phyloP scores from a whole-genome alignment of 202 grass and related monocot genomes.

The Alloteropsis angusta region DNA sequence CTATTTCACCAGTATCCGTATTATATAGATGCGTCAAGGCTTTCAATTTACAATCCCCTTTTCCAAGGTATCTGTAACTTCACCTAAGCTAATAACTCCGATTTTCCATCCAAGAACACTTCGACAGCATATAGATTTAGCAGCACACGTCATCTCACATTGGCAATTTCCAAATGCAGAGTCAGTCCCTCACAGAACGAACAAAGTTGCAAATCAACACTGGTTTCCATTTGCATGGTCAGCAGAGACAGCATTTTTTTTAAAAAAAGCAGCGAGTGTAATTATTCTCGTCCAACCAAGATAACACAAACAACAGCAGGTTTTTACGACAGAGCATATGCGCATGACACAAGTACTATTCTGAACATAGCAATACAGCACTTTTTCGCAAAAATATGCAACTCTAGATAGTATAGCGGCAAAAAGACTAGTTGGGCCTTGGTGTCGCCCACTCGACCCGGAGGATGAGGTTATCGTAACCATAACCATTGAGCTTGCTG shows the following conservation, averaged over 20 bases:
- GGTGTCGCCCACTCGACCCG: constrained; percentile 77
- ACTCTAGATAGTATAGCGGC: not conserved
- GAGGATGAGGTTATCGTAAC: constrained; percentile 86
- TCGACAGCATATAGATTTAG: too few species aligned
- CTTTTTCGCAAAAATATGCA: not conserved
- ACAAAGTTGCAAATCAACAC: not conserved
- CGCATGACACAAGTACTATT: not conserved
- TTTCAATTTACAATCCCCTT: too few species aligned
- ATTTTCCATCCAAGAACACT: too few species aligned
- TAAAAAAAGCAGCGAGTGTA: not conserved
- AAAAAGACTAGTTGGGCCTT: constrained; percentile 49
- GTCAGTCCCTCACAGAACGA: not conserved
- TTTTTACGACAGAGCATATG: not conserved
- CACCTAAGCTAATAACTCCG: too few species aligned
- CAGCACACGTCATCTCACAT: too few species aligned
- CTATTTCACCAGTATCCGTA: too few species aligned
- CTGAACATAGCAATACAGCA: not conserved
- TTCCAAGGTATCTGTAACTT: too few species aligned
- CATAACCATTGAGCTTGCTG: constrained; percentile 79
- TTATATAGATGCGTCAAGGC: too few species aligned
- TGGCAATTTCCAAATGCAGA: too few species aligned
- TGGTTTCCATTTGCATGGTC: not conserved
- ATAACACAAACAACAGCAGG: not conserved
- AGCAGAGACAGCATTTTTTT: not conserved
- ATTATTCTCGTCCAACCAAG: constrained; percentile 12